Base-by-base conservation (phyloP, 2,329 filamentous ascomycete species). In the Aureobasidium pullulans region DNA sequence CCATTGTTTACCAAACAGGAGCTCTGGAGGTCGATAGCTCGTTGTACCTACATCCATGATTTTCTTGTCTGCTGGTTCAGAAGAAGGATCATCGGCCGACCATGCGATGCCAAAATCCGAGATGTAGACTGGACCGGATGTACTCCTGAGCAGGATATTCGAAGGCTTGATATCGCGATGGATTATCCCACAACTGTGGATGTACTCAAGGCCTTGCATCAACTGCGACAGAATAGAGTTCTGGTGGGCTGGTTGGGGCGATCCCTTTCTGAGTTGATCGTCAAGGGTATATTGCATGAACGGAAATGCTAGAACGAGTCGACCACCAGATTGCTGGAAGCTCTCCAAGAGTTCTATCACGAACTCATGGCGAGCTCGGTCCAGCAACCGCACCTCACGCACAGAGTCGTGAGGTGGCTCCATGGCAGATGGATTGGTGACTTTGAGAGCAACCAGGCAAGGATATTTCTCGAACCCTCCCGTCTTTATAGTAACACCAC, bases 81-180 rank as follows among this genome's bases (percentile, higher is more conserved):
- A 81, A 3, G 75, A 73, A 6, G 72, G 64, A 16, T 34, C 31
- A 10, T 79, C 72, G 2, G 87, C 82, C 64, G 87, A 84, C 91
- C 62, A 63, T 16, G 62, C 62, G 15, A 61, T 63, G 53, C 94
- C 93, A 75, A 99, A 97, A 72, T 99, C 94, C 37, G 90, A 85
- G 2, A 99, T 79, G 65, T 86, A 88, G 3, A 89, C 89, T 4
- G 90, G 93, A 6, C 91, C 91, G 29, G 53, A 56, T 4, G 66
- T 60, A 13, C 65, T 64, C 4, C 63, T 46, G 9, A 73, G 64
- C 4, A 73, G 66, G 37, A 99, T 81, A 57, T 96, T 96, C 0
- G 90, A 91, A 0, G 94, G 94, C 69, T 99, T 99, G 69, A 99
- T 77, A 69, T 99, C 94, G 60, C 94, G 86, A 71, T 99, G 94